Percentiles rank a stretch among this genome's conserved stretches.
These are phyloP conservation scores for Pseudogymnoascus verrucosus DNA, from an alignment of 2,329 filamentous ascomycete species.

Conservation along the genomic window DNA sequence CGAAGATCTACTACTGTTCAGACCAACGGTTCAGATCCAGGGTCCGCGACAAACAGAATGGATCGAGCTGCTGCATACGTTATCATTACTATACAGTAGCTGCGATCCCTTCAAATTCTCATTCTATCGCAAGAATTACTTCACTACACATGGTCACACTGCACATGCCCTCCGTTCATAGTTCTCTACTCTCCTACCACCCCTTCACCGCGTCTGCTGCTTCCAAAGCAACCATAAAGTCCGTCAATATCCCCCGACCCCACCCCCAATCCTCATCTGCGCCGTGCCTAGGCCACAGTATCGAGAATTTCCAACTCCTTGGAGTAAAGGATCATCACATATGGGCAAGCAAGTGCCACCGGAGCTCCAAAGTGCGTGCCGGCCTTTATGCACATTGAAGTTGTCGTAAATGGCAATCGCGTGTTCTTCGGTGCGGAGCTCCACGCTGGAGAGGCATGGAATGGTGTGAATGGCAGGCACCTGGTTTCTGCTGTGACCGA, in stretches of 20 bases:
- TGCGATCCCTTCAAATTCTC: background rate
- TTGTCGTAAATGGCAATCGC: conserved; percentile 43
- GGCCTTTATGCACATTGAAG: conserved; percentile 41
- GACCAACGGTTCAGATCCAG: background rate
- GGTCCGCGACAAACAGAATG: background rate
- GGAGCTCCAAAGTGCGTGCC: conserved; percentile 49
- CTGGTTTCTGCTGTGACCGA: background rate
- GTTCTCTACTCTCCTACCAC: background rate
- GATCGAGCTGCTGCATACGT: too few relatives aligned
- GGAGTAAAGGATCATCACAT: conserved; percentile 28
- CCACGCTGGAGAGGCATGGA: conserved; percentile 39
- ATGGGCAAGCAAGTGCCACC: conserved; percentile 41
- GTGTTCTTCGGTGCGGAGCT: conserved; percentile 36
- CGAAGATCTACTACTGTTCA: background rate
- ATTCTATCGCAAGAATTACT: background rate
- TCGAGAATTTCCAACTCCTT: conserved; percentile 15
- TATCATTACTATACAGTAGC: background rate
- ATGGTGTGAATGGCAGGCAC: background rate
- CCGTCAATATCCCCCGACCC: conserved; percentile 19
- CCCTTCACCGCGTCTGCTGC: conserved; percentile 12
- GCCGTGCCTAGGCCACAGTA: conserved; percentile 14
- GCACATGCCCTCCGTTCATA: background rate
- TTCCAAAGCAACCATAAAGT: conserved; percentile 18
- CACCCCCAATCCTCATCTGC: conserved; percentile 17
- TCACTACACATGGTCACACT: background rate